Evolutionary conservation across 257 asterid species (phyloP).

Genomic region (Ophiorrhiza pumila): DNA sequence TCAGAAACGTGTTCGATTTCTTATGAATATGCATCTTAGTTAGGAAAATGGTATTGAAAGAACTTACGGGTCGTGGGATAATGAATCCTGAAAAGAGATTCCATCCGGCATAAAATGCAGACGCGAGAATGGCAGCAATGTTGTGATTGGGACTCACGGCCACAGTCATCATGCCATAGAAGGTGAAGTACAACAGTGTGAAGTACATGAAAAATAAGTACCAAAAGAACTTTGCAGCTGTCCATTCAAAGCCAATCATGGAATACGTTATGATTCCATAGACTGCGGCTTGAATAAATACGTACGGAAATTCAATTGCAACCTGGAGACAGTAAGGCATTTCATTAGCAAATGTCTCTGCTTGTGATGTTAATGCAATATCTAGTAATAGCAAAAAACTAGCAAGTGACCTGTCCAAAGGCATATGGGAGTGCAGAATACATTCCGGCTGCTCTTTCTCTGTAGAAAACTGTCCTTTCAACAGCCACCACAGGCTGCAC

Average conservation of each 20-base stretch:
- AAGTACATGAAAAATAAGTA: conserved; percentile 54
- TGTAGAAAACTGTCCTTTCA: conserved; percentile 75
- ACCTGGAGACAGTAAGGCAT: conserved; percentile 32
- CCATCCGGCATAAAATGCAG: conserved; percentile 50
- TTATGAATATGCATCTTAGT: neutral
- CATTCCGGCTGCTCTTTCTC: conserved; percentile 89
- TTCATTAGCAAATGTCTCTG: neutral
- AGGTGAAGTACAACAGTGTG: conserved; percentile 62
- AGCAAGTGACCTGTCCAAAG: conserved; percentile 49
- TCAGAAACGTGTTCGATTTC: neutral
- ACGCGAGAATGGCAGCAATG: conserved; percentile 50
- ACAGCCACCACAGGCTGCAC: conserved; percentile 77
- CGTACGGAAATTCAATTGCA: conserved; percentile 57
- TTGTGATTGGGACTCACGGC: conserved; percentile 70
- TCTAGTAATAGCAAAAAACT: neutral
- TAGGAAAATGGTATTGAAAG: neutral
- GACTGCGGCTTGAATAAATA: conserved; percentile 42
- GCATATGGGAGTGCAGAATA: conserved; percentile 81
- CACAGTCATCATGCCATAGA: conserved; percentile 76
- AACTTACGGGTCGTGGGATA: conserved; percentile 67
- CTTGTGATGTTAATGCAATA: neutral
- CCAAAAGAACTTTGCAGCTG: conserved; percentile 62
- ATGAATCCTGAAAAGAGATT: conserved; percentile 73
- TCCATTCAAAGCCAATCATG: conserved; percentile 70
- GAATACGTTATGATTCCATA: conserved; percentile 58